Evolutionary conservation across 768 basidiomycete species (phyloP).

Genomic region (Lentinula guzmanii): DNA sequence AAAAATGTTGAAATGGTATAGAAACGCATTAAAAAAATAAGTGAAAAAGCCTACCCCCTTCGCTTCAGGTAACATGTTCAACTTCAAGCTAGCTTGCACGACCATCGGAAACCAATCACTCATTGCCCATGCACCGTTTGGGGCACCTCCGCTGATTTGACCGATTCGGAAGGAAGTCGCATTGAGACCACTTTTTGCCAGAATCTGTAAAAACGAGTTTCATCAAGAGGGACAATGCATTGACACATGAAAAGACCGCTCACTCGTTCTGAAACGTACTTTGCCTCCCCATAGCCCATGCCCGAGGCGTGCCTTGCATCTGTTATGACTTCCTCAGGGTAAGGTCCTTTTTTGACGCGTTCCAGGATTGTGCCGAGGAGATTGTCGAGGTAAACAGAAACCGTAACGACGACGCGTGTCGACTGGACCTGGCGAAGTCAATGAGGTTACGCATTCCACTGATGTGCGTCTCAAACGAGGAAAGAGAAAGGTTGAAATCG

Average conservation of each 20-base stretch:
- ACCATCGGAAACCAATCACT: conserved; percentile 44
- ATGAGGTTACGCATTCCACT: conserved; percentile 40
- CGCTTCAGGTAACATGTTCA: conserved; percentile 22
- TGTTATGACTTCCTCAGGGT: conserved; percentile 25
- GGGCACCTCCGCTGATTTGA: conserved; percentile 34
- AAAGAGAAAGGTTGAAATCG: conserved; percentile 39
- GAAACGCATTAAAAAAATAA: not conserved
- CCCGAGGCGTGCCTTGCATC: conserved; percentile 29
- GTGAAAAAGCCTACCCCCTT: conserved; percentile 22
- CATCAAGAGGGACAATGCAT: not conserved
- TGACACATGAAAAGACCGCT: not conserved
- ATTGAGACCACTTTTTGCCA: conserved; percentile 30
- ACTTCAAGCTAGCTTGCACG: conserved; percentile 24
- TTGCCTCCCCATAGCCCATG: conserved; percentile 40
- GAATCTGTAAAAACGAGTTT: conserved; percentile 17
- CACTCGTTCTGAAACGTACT: conserved; percentile 36
- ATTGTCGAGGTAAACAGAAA: conserved; percentile 38
- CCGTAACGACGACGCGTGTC: conserved; percentile 14
- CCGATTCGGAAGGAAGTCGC: conserved; percentile 36
- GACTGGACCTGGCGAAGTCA: conserved; percentile 24
- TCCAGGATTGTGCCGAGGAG: conserved; percentile 25
- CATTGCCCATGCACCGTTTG: conserved; percentile 35
- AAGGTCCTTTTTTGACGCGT: conserved; percentile 19
- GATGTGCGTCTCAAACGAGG: conserved; percentile 46
- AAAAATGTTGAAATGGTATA: not conserved